Evolutionary conservation across 192 early-diverging fungal species (phyloP), one percentile per base, ranked within the genome.

Genomic region (Gamsiella multidivaricata): DNA sequence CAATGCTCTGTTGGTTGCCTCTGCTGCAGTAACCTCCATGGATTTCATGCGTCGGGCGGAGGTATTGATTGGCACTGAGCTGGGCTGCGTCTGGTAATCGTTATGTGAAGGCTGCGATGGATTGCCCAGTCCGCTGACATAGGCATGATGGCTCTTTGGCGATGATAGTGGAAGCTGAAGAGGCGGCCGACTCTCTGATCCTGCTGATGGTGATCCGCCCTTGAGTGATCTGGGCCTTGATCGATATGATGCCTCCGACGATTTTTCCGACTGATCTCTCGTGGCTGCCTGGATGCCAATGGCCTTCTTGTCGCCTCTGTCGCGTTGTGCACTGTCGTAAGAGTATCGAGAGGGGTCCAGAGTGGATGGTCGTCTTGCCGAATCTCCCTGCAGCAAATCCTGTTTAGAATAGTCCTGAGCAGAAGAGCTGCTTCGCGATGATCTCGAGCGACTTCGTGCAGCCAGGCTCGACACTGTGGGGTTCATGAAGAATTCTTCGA

Each of bases 401-500:
- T 57, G 22, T 37, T 69, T 60, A 4, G 56, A n/a, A 18, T 54
- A 65, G 17, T 69, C 69, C 32, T 70, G 63, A 10, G 45, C 49
- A 8, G 61, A 61, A 8, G 55, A 31, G 45, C 60, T 54, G 28
- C 46, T 71, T 14, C 58, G 20, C 11, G 67, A 70, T 6, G 72
- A 55, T 15, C 46, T 49, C 33, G 82, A 70, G 17, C 55, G 54
- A 51, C 54, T 69, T 15, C 60, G 81, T 9, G 45, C 34, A 8
- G 76, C 45, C n/a, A 61, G 39, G 34, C 69, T 65, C 11, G 69
- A 69, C 2, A 95, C 82, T 9, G 89, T 89, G 8, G 90, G 90
- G 61, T 97, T 93, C 65, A 85, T 88, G 63, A 99, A 98, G 70
- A 99, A 98, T 65, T 94, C 94, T 52, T 95, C 94, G 79, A 99